Evolutionary conservation across 2,329 filamentous ascomycete genomes (phyloP), one percentile per base, ranked within the genome.

Genomic region (Exophiala dermatitidis): DNA sequence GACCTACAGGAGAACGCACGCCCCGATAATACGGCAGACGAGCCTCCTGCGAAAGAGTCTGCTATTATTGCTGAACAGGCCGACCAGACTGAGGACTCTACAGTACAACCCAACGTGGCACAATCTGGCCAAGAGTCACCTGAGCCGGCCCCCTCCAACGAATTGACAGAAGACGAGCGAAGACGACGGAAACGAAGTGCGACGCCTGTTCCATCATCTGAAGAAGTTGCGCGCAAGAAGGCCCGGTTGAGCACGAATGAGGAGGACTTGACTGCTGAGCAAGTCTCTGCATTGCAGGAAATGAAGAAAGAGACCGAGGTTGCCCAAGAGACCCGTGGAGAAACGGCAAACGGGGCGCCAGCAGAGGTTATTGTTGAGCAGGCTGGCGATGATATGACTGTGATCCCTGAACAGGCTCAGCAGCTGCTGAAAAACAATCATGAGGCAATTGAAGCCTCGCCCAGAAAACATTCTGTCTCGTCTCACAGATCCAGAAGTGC

Each of bases 101-200:
- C 37, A n/a, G 5, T 34, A 9, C 43, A 44, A 28, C 28, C 48
- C 19, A 50, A 48, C 10, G 30, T 43, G 36, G 19, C 26, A 5
- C 10, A 30, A 6, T 34, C 48, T n/a, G n/a, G 37, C 38, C 44
- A 47, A 31, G 37, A 33, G 4, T 52, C 45, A 30, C 31, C 32
- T 5, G 42, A 41, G 26, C 34, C 52, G 26, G 45, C 50, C 46
- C 56, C 31, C 9, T 52, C 12, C 45, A 48, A 42, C 26, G 71
- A 74, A 62, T 61, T 70, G 38, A 61, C 71, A 33, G 75, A 80
- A 57, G 81, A 84, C 60, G 72, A 72, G 38, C 79, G 80, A 61
- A 86, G 84, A 68, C 77, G 84, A 57, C 87, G 86, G 67, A 80
- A 83, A 61, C 77, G 82, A 61, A 87, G 82, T 41, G 74, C 75